Conservation (phyloP, 1,139 yeast genomes). For the Entelexis paramagnoliae region DNA sequence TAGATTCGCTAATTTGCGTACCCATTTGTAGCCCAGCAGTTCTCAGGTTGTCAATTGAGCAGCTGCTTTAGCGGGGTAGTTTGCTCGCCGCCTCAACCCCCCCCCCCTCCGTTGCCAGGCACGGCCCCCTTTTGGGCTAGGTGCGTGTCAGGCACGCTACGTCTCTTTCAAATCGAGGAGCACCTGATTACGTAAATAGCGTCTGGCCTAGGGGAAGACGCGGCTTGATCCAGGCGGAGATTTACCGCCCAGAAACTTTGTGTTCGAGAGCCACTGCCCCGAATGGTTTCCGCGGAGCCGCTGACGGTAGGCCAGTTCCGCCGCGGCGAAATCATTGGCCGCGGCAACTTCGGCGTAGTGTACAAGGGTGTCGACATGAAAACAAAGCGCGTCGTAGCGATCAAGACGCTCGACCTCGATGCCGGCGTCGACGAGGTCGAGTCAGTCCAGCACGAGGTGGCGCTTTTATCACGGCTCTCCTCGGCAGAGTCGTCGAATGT, state of each 20-base stretch:
- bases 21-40: no score
- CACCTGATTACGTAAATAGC: background rate
- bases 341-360: conserved; percentile 95
- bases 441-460: conserved; percentile 90
- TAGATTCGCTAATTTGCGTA: no score
- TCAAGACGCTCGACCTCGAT: conserved; percentile 83
- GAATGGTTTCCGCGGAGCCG: conserved; percentile 8
- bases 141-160: background rate
- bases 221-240: background rate
- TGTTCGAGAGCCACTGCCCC: background rate
- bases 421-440: conserved; percentile 89
- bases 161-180: background rate
- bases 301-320: conserved; percentile 38
- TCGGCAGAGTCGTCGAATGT: conserved; percentile 66
- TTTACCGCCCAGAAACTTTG: background rate
- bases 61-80: no score
- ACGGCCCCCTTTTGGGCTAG: background rate
- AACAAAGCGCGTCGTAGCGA: conserved; percentile 74
- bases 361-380: conserved; percentile 61
- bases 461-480: conserved; percentile 70
- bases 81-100: no score
- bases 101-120: no score
- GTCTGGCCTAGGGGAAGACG: background rate
- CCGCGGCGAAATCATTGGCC: conserved; percentile 83
- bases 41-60: no score